Evolutionary conservation across 257 asterid species (phyloP), one percentile per base, ranked within the genome.

Genomic region (Nicotiana obtusifolia): DNA sequence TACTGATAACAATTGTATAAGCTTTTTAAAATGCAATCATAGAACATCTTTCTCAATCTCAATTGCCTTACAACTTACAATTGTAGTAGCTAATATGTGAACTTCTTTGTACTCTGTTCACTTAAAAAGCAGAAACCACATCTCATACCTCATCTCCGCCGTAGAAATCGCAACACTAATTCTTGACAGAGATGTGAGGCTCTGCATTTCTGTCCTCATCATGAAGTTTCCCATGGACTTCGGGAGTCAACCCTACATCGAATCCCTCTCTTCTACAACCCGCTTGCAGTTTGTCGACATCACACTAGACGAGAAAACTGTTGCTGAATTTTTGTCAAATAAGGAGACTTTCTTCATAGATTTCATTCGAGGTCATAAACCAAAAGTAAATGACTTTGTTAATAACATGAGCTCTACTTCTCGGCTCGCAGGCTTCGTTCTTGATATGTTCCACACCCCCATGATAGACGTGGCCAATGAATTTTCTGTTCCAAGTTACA

Each of bases 391-490:
- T 49, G 22, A 80, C 24, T 13, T 56, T 11, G 84, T 86, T 15
- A 35, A 20, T 24, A 79, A 84, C 14, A 5, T 28, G 1, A 33
- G 7, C 33, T 41, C 67, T 17, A 17, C 44, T n/a, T 5, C 78
- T 69, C 89, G 11, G 5, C 81, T 88, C 0, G 81, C 35, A 0
- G 93, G 88, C 0, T 28, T 90, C 24, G 15, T 87, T 1, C 19
- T 87, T 22, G 93, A 90, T 78, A 86, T 90, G 90, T 88, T 90
- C 33, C 87, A 87, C 26, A 4, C 20, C 5, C 19, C 31, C 5
- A 69, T 90, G 85, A 82, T 86, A 6, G 90, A 87, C 3, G 80
- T 90, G 10, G 91, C 87, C 0, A 53, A 84, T 17, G 90, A 88
- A 20, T 82, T 90, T 2, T 31, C 35, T 76, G 83, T 90, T 71